Evolutionary conservation across 305 asterid genomes (phyloP).

Genomic region (Fraxinus baroniana): DNA sequence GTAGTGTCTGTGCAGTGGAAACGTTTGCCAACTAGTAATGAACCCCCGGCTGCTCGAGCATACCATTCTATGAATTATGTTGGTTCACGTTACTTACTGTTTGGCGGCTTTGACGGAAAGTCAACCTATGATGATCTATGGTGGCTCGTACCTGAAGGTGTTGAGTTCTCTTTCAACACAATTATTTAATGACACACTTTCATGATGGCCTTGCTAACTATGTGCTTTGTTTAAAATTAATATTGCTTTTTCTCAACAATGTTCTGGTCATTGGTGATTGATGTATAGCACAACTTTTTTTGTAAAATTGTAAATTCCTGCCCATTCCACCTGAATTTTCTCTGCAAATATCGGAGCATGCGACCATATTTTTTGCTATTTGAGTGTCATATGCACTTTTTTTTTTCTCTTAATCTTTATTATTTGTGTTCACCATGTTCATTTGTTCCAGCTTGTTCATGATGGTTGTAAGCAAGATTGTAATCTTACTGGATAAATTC

Average conservation of each 20-base stretch:
- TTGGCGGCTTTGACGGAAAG: constrained; percentile 98
- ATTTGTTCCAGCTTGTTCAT: neutral
- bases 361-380: neutral
- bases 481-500: neutral
- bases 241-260: neutral
- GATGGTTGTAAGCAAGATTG: neutral
- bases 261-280: constrained; percentile 1
- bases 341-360: neutral
- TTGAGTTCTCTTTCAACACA: constrained; percentile 4
- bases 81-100: constrained; percentile 72
- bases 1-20: constrained; percentile 89
- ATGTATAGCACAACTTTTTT: neutral
- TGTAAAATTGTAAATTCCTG: neutral
- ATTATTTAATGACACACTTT: neutral
- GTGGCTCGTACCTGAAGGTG: constrained; percentile 99
- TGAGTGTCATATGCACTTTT: neutral
- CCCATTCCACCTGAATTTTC: constrained; percentile 1
- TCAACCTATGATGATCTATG: constrained; percentile 88
- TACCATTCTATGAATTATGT: constrained; percentile 86
- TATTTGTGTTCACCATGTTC: constrained; percentile 16
- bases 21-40: constrained; percentile 73
- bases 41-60: constrained; percentile 88
- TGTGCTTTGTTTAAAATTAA: neutral
- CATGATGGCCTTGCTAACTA: neutral
- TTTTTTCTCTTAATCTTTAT: neutral